Evolutionary conservation across 169 alveolate genomes (phyloP).

Genomic region (Cryptosporidium felis): DNA sequence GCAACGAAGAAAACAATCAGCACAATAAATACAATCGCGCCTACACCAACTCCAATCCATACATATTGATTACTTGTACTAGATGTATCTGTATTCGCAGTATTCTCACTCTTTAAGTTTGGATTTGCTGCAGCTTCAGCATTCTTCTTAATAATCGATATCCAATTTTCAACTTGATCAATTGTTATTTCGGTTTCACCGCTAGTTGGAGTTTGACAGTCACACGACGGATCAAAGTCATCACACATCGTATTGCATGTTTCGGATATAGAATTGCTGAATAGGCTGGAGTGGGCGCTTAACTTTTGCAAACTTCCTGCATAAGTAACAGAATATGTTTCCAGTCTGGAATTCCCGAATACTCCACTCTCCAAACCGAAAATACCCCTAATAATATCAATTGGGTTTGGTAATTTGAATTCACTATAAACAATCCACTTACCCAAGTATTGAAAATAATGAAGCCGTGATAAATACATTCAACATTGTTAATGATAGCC

Average conservation of each 20-base stretch:
- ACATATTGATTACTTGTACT: conserved; percentile 6
- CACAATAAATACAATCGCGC: conserved; percentile 6
- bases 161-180: conserved; percentile 48
- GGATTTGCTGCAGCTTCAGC: conserved; percentile 54
- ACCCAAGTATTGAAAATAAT: background rate
- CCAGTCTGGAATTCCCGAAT: background rate
- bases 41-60: conserved; percentile 66
- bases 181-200: conserved; percentile 31
- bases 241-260: conserved; percentile 67
- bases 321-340: conserved; percentile 21
- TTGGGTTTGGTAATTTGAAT: background rate
- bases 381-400: background rate
- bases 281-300: conserved; percentile 16
- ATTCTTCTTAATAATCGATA: conserved; percentile 15
- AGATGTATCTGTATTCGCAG: background rate
- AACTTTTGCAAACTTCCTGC: conserved; percentile 13
- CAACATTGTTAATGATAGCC: background rate
- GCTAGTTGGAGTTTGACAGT: conserved; percentile 19
- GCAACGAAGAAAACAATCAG: conserved; percentile 28
- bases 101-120: background rate
- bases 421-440: background rate
- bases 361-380: conserved; percentile 1
- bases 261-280: background rate
- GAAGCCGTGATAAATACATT: background rate
- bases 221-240: conserved; percentile 62